A percentile compares a stretch with the other conserved stretches of the same genome.
Evolutionary conservation across 2,329 filamentous ascomycete species (phyloP).

Genomic region (Talaromyces sp.): DNA sequence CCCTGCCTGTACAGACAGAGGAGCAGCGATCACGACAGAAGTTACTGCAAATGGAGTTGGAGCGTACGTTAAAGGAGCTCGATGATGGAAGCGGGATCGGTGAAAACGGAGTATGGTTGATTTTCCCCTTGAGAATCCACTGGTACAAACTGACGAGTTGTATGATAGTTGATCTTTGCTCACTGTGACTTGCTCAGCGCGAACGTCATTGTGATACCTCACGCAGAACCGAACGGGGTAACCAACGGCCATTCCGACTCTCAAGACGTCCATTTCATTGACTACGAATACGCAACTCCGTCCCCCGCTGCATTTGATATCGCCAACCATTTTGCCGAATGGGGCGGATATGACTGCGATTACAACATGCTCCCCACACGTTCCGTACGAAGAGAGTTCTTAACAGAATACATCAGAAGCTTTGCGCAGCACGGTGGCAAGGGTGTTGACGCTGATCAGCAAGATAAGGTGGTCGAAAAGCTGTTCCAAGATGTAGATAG

Average conservation of each 20-base stretch:
- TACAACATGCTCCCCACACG: conserved; percentile 76
- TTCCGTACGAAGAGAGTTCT: conserved; percentile 72
- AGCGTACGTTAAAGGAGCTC: conserved; percentile 64
- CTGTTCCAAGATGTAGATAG: conserved; percentile 78
- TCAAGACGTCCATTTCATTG: conserved; percentile 76
- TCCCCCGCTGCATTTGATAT: conserved; percentile 94
- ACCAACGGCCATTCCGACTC: conserved; percentile 27
- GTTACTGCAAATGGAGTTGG: conserved; percentile 69
- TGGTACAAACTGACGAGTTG: conserved; percentile 10
- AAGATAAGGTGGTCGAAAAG: conserved; percentile 62
- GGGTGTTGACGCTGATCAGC: conserved; percentile 41
- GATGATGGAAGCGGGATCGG: conserved; percentile 75
- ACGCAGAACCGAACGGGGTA: conserved; percentile 1
- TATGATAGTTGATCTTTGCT: conserved; percentile 72
- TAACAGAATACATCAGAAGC: conserved; percentile 73
- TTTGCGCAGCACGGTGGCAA: conserved; percentile 57
- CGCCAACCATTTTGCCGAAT: conserved; percentile 97
- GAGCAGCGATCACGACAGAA: conserved; percentile 64
- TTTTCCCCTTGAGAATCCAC: not conserved
- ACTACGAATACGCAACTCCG: conserved; percentile 96
- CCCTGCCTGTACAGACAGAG: conserved; percentile 69
- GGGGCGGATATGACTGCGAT: conserved; percentile 96
- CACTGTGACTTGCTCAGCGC: conserved; percentile 95
- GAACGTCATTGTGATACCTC: conserved; percentile 80
- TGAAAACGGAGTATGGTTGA: conserved; percentile 60